Conservation (phyloP, 257 asterid species). For the Linaria vulgaris region DNA sequence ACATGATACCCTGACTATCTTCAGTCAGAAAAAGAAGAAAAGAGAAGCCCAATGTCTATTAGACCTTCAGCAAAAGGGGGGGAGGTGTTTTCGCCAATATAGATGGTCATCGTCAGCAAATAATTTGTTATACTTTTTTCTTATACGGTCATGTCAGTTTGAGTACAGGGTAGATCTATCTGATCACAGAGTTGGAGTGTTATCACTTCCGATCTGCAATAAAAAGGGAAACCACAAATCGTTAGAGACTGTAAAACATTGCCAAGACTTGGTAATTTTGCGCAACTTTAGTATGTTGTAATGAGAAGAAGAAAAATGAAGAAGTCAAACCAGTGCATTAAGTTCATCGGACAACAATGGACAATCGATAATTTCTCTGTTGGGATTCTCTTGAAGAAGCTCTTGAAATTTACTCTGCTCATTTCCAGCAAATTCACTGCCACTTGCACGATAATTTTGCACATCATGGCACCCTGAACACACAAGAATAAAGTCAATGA, state of each 20-base stretch:
- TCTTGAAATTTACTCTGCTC: background rate
- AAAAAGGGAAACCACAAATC: no score
- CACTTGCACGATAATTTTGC: background rate
- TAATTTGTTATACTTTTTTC: no score
- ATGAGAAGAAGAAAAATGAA: background rate
- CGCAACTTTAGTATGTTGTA: background rate
- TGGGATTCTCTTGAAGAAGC: background rate
- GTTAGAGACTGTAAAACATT: background rate
- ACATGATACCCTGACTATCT: no score
- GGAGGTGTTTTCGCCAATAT: no score
- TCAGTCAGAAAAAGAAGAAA: no score
- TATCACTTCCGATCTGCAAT: no score
- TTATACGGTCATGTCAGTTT: no score
- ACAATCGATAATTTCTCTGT: background rate
- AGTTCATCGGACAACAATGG: background rate
- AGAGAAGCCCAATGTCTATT: no score
- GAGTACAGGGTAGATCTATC: no score
- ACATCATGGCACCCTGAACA: conserved; percentile 11
- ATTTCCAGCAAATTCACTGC: background rate
- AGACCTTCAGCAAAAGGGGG: no score
- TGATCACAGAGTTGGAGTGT: no score
- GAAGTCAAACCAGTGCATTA: conserved; percentile 4
- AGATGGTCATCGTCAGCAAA: no score
- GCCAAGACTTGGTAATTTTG: background rate
- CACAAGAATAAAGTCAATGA: background rate